phyloP scores from a whole-genome alignment of 1,284 basidiomycete genomes.

The Fomitopsis betulina region DNA sequence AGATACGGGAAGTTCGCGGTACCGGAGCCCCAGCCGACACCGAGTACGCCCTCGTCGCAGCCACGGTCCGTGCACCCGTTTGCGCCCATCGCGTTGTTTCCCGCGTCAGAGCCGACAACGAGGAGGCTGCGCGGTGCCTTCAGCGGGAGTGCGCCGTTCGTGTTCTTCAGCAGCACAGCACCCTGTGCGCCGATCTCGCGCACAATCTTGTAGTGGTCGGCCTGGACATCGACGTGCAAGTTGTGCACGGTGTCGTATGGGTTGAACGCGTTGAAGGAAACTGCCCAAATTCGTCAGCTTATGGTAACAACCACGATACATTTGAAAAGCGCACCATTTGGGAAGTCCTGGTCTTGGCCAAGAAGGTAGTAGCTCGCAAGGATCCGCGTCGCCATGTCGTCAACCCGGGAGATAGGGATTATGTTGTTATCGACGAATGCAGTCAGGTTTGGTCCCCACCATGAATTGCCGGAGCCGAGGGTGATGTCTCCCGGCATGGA shows the following conservation, averaged over 20 bases:
- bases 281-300: slow-evolving; percentile 10
- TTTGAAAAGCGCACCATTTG: slow-evolving; percentile 24
- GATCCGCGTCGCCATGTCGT: slow-evolving; percentile 68
- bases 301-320: not conserved
- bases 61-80: slow-evolving; percentile 70
- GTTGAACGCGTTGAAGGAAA: slow-evolving; percentile 60
- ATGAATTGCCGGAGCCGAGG: slow-evolving; percentile 45
- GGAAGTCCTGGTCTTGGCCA: slow-evolving; percentile 63
- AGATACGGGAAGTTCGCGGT: slow-evolving; percentile 60
- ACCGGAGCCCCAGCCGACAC: slow-evolving; percentile 71
- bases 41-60: slow-evolving; percentile 65
- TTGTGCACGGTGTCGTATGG: slow-evolving; percentile 49
- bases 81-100: slow-evolving; percentile 62
- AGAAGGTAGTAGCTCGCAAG: slow-evolving; percentile 58
- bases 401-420: slow-evolving; percentile 58
- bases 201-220: slow-evolving; percentile 68
- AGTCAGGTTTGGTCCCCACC: slow-evolving; percentile 61
- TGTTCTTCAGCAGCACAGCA: slow-evolving; percentile 82
- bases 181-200: slow-evolving; percentile 74
- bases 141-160: slow-evolving; percentile 60
- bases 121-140: slow-evolving; percentile 53
- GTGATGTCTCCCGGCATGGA: slow-evolving; percentile 71
- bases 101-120: slow-evolving; percentile 65
- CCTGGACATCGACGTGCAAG: slow-evolving; percentile 70
- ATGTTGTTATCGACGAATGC: slow-evolving; percentile 65